Evolutionary conservation across 73 alveolate species (phyloP).

Genomic region (Tetrahymena malaccensis): DNA sequence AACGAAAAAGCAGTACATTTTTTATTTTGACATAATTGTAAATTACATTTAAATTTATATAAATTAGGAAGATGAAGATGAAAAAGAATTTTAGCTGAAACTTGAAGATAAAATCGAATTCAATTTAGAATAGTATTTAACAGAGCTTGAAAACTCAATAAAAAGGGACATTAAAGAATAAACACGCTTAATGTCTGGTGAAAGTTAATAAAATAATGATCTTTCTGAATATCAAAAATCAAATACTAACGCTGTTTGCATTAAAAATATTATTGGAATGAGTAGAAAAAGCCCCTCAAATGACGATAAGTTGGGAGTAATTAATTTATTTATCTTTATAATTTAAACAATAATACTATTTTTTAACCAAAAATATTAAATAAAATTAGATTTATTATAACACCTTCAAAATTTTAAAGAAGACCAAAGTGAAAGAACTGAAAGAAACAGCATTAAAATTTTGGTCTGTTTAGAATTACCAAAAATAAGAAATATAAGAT

Average conservation of each 20-base stretch:
- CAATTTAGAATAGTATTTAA: not conserved
- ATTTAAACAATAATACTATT: not conserved
- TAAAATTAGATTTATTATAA: not conserved
- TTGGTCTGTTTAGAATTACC: not conserved
- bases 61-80: not conserved
- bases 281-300: not conserved
- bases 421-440: not conserved
- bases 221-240: not conserved
- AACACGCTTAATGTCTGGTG: not conserved
- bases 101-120: not conserved
- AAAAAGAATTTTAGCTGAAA: not conserved
- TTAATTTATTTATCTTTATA: not conserved
- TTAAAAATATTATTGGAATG: not conserved
- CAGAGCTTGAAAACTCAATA: not conserved
- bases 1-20: not conserved
- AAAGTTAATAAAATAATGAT: not conserved
- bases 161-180: not conserved
- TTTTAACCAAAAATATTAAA: not conserved
- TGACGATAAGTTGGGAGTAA: not conserved
- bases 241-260: not conserved
- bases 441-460: not conserved
- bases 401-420: not conserved
- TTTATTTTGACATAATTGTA: not conserved
- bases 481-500: not conserved
- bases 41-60: not conserved